These are phyloP conservation scores for Mycena pura DNA, from an alignment of 768 basidiomycete genomes.

Conservation along the genomic window DNA sequence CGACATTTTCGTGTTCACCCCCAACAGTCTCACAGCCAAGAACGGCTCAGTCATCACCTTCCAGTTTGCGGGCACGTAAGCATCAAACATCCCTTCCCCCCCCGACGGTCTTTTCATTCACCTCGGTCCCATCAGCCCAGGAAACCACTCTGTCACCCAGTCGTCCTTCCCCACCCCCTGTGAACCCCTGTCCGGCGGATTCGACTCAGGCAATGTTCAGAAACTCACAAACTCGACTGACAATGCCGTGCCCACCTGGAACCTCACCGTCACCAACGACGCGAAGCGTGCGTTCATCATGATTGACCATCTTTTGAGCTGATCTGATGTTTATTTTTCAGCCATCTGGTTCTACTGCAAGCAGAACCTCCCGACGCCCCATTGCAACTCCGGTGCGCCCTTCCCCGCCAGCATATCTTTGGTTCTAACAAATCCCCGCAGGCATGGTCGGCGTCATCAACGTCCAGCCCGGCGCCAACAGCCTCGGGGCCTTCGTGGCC, in stretches of 20 bases:
- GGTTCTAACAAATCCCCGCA: not conserved
- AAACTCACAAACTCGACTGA: slow-evolving; percentile 40
- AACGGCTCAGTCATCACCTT: slow-evolving; percentile 56
- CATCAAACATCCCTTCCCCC: too few species aligned
- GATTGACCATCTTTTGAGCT: slow-evolving; percentile 15
- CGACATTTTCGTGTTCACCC: slow-evolving; percentile 53
- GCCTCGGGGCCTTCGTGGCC: slow-evolving; percentile 42
- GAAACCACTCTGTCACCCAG: slow-evolving; percentile 63
- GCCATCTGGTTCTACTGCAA: slow-evolving; percentile 71
- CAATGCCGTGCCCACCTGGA: slow-evolving; percentile 46
- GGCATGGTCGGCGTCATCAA: not conserved
- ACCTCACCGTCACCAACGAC: slow-evolving; percentile 57
- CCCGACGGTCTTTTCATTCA: too few species aligned
- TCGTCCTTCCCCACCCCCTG: slow-evolving; percentile 54
- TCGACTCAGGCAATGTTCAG: slow-evolving; percentile 60
- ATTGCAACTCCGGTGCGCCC: slow-evolving; percentile 41
- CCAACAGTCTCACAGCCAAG: slow-evolving; percentile 46
- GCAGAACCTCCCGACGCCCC: slow-evolving; percentile 46
- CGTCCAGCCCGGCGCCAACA: slow-evolving; percentile 8
- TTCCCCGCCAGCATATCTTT: not conserved
- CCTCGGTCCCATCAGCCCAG: slow-evolving; percentile 40
- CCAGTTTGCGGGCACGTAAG: slow-evolving; percentile 53
- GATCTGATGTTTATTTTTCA: slow-evolving; percentile 10
- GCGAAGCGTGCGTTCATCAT: slow-evolving; percentile 44
- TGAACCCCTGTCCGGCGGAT: slow-evolving; percentile 49